Base-by-base conservation (phyloP, 2,329 filamentous ascomycete genomes). In the Cadophora sp. region DNA sequence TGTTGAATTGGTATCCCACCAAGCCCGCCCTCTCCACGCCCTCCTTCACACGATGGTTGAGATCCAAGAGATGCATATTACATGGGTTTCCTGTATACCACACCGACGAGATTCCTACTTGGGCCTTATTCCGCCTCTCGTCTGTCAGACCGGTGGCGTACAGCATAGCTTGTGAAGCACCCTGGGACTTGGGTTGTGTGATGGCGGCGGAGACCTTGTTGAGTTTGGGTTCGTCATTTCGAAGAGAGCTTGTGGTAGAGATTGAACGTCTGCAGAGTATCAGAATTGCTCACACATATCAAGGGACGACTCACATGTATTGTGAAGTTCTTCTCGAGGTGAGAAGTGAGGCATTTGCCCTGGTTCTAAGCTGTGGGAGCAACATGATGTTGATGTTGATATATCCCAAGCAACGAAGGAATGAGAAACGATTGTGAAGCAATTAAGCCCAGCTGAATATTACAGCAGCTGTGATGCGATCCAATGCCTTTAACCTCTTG, bases 11-110 rank as follows among this genome's bases (percentile, higher is more conserved):
- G 86, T 97, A 97, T 71, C 94, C 93, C 69, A 97, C 86, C 70
- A 99, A 85, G 26, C 93, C 92, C 34, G 94, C 92, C 76, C 91
- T 84, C 74, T 89, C 82, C 37, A 92, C 91, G 70, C 90, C 88
- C 77, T 91, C 87, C 74, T 88, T 90, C 26, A 79, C 77, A 50
- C 72, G 71, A 68, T 79, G 68, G 70, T 76, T 79, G 65, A 99
- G 88, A 77, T 97, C 92, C 81, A 99, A 86, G 71, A 99, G 84
- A 81, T 99, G 96, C 95, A 97, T 99, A 83, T 99, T 99, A 86
- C 96, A 99, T 29, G 96, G 96, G 83, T 99, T 99, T 67, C 96
- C 96, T 75, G 93, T 91, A 83, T 95, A 97, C 96, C 96, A 99
- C 69, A 98, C 94, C 6, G 94, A 97, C 51, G 95, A 97, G 79